A percentile compares a stretch with the other conserved stretches of the same genome.
phyloP scores from a whole-genome alignment of 2,329 filamentous ascomycete species.

The Cadophora sp. region DNA sequence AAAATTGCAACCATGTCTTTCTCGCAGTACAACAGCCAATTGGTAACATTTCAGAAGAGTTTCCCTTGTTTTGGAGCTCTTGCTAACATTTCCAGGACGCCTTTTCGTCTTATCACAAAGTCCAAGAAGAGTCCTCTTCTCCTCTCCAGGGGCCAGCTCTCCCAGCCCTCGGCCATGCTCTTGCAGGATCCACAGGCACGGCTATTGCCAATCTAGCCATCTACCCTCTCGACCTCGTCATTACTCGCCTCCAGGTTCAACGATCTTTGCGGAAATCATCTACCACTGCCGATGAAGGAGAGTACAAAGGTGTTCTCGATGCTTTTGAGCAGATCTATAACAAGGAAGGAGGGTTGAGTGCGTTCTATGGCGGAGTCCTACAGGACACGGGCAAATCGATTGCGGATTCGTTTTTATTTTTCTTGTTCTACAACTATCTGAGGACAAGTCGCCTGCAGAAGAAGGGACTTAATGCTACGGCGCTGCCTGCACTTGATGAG shows the following conservation, averaged over 20 bases:
- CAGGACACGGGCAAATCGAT: conserved; percentile 72
- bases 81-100: conserved; percentile 37
- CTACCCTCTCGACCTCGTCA: conserved; percentile 83
- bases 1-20: conserved; percentile 11
- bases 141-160: conserved; percentile 52
- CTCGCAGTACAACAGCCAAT: conserved; percentile 47
- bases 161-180: conserved; percentile 80
- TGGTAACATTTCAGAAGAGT: conserved; percentile 41
- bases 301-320: conserved; percentile 72
- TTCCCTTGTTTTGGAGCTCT: neutral
- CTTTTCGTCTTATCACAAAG: conserved; percentile 43
- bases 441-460: conserved; percentile 48
- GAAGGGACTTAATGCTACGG: conserved; percentile 45
- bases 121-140: conserved; percentile 44
- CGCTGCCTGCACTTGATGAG: conserved; percentile 71
- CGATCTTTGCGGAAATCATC: conserved; percentile 57
- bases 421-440: conserved; percentile 74
- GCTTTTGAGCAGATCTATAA: conserved; percentile 74
- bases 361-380: conserved; percentile 72
- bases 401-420: conserved; percentile 84
- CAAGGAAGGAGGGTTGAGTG: conserved; percentile 69
- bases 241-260: conserved; percentile 84
- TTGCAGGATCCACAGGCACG: conserved; percentile 80
- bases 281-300: conserved; percentile 42
- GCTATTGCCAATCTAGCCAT: conserved; percentile 79